Conservation (phyloP, 192 early-diverging fungal genomes). For the Coemansia sp. region DNA sequence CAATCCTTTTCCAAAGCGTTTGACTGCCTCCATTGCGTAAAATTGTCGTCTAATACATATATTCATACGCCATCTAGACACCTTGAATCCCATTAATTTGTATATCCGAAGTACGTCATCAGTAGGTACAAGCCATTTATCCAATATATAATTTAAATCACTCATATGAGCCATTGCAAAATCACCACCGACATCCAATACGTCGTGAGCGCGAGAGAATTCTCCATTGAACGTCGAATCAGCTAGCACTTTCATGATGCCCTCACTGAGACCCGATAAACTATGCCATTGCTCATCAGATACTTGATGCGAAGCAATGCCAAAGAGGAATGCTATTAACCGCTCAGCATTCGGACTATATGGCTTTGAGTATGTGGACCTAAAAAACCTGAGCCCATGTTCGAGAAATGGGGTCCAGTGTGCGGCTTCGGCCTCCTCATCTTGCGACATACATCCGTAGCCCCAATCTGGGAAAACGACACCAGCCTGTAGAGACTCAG, state of each 20-base stretch:
- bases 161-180: conserved; percentile 54
- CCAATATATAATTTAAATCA: conserved; percentile 27
- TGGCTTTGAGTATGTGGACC: conserved; percentile 18
- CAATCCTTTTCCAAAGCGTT: conserved; percentile 44
- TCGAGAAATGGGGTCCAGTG: conserved; percentile 55
- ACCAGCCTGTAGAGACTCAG: conserved; percentile 39
- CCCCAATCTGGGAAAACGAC: conserved; percentile 54
- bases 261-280: conserved; percentile 40
- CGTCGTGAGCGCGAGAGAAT: conserved; percentile 39
- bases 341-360: conserved; percentile 28
- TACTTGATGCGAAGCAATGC: conserved; percentile 50
- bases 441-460: conserved; percentile 52
- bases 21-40: conserved; percentile 54
- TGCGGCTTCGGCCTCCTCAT: conserved; percentile 47
- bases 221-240: conserved; percentile 48
- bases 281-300: conserved; percentile 56
- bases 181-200: conserved; percentile 51
- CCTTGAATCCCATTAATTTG: conserved; percentile 20
- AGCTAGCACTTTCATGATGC: conserved; percentile 40
- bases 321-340: conserved; percentile 45
- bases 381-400: conserved; percentile 22
- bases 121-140: conserved; percentile 44
- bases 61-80: conserved; percentile 28
- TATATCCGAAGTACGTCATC: conserved; percentile 48
- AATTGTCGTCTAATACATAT: conserved; percentile 45